Evolutionary conservation across 257 asterid species (phyloP).

Genomic region (Mitragyna speciosa): DNA sequence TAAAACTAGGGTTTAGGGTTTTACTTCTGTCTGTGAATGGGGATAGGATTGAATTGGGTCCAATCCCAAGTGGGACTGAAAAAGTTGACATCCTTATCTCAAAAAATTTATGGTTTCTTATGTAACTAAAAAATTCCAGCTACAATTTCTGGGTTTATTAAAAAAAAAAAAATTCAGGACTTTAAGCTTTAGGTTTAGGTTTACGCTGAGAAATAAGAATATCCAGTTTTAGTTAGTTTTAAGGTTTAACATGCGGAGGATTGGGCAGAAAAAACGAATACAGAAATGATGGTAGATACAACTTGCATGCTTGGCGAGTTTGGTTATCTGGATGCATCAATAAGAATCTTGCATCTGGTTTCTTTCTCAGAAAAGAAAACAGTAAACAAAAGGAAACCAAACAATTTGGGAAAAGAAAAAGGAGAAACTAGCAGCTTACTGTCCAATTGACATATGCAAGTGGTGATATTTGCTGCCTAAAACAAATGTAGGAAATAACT

Average conservation of each 20-base stretch:
- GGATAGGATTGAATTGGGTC: conserved; percentile 48
- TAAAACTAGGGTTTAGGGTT: conserved; percentile 40
- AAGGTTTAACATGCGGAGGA: not conserved
- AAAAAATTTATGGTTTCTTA: not conserved
- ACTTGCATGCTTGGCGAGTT: not conserved
- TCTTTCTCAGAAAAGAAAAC: too few species aligned
- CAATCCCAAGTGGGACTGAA: conserved; percentile 37
- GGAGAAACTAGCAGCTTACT: too few species aligned
- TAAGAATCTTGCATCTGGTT: too few species aligned
- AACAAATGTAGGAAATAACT: too few species aligned
- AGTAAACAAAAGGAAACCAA: too few species aligned
- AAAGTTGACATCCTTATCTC: conserved; percentile 52
- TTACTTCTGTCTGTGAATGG: conserved; percentile 49
- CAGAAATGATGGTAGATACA: not conserved
- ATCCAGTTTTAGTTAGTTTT: not conserved
- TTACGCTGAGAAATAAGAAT: not conserved
- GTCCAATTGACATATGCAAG: too few species aligned
- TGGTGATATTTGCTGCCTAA: too few species aligned
- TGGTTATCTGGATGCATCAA: too few species aligned
- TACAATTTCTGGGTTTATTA: not conserved
- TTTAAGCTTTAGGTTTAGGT: conserved; percentile 6
- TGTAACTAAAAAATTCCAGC: not conserved
- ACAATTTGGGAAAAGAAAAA: too few species aligned
- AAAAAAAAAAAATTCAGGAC: not conserved
- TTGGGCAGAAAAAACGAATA: not conserved